Percentiles rank a stretch among this genome's conserved stretches.
Evolutionary conservation across 2,329 filamentous ascomycete genomes (phyloP).

Genomic region (Ambrosiella beaveri): DNA sequence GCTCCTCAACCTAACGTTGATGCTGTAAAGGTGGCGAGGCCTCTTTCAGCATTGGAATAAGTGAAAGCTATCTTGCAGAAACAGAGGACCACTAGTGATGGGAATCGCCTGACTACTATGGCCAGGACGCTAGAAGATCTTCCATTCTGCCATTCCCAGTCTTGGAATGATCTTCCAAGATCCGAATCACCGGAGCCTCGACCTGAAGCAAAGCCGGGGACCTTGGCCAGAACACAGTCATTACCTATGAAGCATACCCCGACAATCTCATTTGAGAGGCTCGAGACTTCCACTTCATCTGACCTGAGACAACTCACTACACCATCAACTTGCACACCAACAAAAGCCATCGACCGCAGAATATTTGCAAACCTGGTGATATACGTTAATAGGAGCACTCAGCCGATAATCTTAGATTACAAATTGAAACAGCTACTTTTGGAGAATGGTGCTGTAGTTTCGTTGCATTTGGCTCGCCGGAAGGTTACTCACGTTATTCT

Average conservation of each 20-base stretch:
- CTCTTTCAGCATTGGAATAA: neutral
- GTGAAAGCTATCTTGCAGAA: neutral
- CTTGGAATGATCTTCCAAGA: neutral
- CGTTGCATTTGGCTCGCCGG: slow-evolving; percentile 52
- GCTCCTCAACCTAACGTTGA: neutral
- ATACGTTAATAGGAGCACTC: slow-evolving; percentile 78
- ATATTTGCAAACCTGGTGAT: slow-evolving; percentile 59
- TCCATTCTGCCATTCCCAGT: neutral
- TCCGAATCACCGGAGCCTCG: slow-evolving; percentile 1
- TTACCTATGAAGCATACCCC: no score
- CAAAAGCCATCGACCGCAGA: slow-evolving; percentile 15
- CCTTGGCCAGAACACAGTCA: no score
- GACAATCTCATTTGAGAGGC: no score
- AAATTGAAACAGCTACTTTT: slow-evolving; percentile 63
- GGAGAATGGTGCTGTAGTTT: slow-evolving; percentile 54
- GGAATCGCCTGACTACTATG: neutral
- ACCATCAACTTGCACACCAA: neutral
- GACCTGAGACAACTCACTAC: neutral
- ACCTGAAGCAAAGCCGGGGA: neutral
- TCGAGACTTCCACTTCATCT: neutral
- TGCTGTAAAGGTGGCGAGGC: neutral
- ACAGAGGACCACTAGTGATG: neutral
- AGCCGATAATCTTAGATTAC: slow-evolving; percentile 69
- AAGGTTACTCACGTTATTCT: slow-evolving; percentile 77
- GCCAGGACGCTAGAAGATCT: neutral